Evolutionary conservation across 768 basidiomycete genomes (phyloP), one percentile per base, ranked within the genome.

Genomic region (Gelatoporia subvermispora): DNA sequence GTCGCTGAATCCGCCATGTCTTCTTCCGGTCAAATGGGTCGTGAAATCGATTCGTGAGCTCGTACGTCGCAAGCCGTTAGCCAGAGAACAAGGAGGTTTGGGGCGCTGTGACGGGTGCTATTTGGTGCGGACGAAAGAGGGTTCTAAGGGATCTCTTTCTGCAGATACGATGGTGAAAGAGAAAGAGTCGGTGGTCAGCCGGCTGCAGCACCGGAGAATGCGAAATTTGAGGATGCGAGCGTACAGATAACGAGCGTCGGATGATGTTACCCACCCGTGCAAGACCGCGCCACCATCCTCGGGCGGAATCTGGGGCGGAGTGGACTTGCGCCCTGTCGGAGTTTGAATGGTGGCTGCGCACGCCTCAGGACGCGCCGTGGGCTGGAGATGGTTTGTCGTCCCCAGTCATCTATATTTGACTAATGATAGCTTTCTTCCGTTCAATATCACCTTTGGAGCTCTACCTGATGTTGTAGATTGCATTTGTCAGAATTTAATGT

Each of bases 1-100:
- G 86, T 87, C 52, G 81, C 72, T 58, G 83, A 74, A 62, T 91
- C 88, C 64, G 87, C 82, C 88, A 89, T 89, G 48, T 40, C 61
- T 66, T 25, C 16, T 37, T 43, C 34, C 31, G 20, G 45, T 55
- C 43, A 52, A 28, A 23, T 46, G 47, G 47, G 56, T 62, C 60
- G 59, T 59, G 52, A 56, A 49, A 47, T 43, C 39, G 54, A 45
- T 43, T 57, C 52, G 56, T 60, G 54, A 57, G 49, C 49, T 52
- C 49, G 56, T 39, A 35, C 53, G 57, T 50, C 50, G 55, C 44
- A 35, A 25, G 44, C 28, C 46, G 53, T 45, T 15, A 51, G 41
- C 43, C 43, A 43, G 47, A 51, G 52, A 47, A 55, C 52, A 51
- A 50, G 49, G 45, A 42, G 42, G 49, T 54, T 53, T 51, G 47